Evolutionary conservation across 2,329 filamentous ascomycete species (phyloP).

Genomic region (Stagonosporopsis tanaceti): DNA sequence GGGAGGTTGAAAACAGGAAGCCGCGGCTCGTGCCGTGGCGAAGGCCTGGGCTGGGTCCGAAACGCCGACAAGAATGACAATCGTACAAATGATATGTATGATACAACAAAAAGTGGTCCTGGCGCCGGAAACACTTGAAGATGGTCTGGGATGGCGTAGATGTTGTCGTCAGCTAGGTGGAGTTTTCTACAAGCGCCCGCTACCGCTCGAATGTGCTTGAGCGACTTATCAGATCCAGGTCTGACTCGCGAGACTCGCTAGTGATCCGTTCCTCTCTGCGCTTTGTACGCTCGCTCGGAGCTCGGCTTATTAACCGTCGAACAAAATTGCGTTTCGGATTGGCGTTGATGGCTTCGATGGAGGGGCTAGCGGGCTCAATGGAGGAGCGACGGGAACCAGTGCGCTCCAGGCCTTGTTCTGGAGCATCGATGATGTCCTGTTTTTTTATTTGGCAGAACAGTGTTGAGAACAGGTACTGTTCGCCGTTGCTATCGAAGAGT

Average conservation of each 20-base stretch:
- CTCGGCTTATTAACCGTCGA: constrained; percentile 53
- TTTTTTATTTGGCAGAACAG: constrained; percentile 88
- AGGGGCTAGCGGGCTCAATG: constrained; percentile 38
- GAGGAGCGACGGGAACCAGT: constrained; percentile 36
- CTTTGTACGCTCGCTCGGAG: constrained; percentile 53
- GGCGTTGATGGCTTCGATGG: constrained; percentile 43
- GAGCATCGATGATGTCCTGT: constrained; percentile 58
- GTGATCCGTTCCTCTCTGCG: constrained; percentile 42
- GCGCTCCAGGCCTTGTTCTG: constrained; percentile 31
- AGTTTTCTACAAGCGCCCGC: constrained; percentile 21
- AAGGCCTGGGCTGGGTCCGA: constrained; percentile 12
- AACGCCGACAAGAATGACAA: constrained; percentile 24
- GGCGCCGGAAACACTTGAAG: constrained; percentile 28
- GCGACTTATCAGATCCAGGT: constrained; percentile 44
- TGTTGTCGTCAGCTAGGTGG: constrained; percentile 33
- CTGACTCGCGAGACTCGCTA: constrained; percentile 45
- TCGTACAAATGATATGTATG: constrained; percentile 33
- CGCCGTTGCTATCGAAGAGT: constrained; percentile 85
- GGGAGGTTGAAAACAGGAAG: constrained; percentile 20
- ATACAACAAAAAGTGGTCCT: constrained; percentile 25
- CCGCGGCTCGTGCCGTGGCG: constrained; percentile 21
- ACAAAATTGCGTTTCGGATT: constrained; percentile 49
- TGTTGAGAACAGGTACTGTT: constrained; percentile 93
- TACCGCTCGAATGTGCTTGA: constrained; percentile 48
- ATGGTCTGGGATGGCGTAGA: constrained; percentile 7